A percentile compares a stretch with the other conserved stretches of the same genome.
These are phyloP conservation scores for Suillus decipiens DNA, from an alignment of 768 basidiomycete genomes.

Conservation along the genomic window DNA sequence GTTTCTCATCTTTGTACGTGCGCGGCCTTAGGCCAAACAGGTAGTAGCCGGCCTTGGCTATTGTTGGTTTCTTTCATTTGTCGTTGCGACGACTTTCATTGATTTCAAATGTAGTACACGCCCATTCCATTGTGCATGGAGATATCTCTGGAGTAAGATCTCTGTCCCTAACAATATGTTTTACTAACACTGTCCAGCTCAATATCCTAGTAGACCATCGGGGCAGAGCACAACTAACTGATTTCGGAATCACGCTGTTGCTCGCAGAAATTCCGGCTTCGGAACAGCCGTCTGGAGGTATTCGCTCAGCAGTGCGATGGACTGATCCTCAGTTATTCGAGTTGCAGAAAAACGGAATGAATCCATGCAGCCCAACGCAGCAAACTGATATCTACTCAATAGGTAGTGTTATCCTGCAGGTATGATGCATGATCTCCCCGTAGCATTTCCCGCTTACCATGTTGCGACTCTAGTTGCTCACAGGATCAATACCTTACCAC, in stretches of 20 bases:
- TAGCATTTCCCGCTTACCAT: neutral
- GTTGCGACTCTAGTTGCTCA: constrained; percentile 4
- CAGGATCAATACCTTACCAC: constrained; percentile 10
- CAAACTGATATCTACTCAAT: constrained; percentile 13
- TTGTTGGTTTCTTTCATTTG: neutral
- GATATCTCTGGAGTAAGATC: constrained; percentile 11
- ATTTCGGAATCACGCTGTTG: constrained; percentile 5
- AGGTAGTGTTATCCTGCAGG: constrained; percentile 11
- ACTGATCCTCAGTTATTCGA: constrained; percentile 11
- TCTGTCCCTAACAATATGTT: neutral
- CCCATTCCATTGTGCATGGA: constrained; percentile 7
- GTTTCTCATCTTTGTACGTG: too few relatives aligned
- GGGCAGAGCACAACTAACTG: neutral
- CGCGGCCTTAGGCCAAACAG: neutral
- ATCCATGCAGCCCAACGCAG: neutral
- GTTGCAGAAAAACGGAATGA: neutral
- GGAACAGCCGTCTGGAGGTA: neutral
- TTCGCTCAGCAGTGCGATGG: constrained; percentile 9
- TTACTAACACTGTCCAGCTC: neutral
- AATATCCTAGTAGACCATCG: constrained; percentile 11
- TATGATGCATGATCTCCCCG: neutral
- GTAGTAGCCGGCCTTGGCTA: constrained; percentile 10
- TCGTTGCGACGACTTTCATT: neutral
- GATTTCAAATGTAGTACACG: constrained; percentile 8
- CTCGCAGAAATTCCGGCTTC: constrained; percentile 2